Conservation (phyloP, 2,329 filamentous ascomycete species). For the Hymenotorrendiella dingleyae region DNA sequence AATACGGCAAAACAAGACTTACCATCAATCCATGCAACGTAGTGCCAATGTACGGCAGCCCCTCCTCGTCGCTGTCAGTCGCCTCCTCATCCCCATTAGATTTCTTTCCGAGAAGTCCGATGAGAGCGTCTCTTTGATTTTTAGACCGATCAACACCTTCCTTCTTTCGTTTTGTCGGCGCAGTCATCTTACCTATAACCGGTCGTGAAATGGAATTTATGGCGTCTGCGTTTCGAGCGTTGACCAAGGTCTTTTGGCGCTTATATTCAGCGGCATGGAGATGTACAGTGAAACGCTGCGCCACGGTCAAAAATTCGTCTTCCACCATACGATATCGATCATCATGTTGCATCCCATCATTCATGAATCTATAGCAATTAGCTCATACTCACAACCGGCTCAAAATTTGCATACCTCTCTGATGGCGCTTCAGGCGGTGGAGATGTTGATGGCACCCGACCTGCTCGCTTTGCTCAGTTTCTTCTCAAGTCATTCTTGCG, state of each 20-base stretch:
- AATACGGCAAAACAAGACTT: no score
- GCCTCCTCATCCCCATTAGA: constrained; percentile 16
- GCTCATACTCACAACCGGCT: constrained; percentile 1
- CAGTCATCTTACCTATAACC: constrained; percentile 30
- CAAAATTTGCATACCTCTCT: constrained; percentile 43
- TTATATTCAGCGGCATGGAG: constrained; percentile 74
- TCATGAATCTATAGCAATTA: constrained; percentile 44
- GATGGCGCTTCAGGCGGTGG: constrained; percentile 43
- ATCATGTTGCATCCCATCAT: constrained; percentile 57
- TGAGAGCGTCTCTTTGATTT: constrained; percentile 32
- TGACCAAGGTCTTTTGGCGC: constrained; percentile 54
- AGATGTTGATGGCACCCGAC: constrained; percentile 43
- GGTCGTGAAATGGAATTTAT: constrained; percentile 35
- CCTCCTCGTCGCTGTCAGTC: constrained; percentile 27
- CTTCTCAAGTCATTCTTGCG: background rate
- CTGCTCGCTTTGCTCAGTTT: constrained; percentile 6
- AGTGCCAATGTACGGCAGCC: constrained; percentile 33
- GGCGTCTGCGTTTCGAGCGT: constrained; percentile 45
- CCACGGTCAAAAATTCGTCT: constrained; percentile 66
- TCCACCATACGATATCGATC: constrained; percentile 78
- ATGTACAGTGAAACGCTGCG: constrained; percentile 65
- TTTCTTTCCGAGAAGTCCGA: constrained; percentile 19
- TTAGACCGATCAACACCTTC: constrained; percentile 32
- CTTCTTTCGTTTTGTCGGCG: constrained; percentile 24
- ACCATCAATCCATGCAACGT: constrained; percentile 39